Evolutionary conservation across 1,284 basidiomycete species (phyloP), one percentile per base, ranked within the genome.

Genomic region (Phellopilus nigrolimitatus): DNA sequence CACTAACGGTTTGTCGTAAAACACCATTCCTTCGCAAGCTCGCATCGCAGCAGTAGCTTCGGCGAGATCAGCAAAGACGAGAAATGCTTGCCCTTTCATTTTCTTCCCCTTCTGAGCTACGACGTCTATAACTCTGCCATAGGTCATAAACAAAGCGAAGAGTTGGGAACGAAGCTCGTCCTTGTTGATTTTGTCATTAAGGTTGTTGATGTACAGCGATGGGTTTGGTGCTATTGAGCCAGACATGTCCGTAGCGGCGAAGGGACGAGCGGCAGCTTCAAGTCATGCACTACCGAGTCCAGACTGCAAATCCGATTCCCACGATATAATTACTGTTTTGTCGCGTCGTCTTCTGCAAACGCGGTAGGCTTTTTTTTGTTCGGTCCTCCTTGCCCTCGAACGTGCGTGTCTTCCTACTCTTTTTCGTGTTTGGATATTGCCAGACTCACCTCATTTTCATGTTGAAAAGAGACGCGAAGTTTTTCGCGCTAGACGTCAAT

Each of bases 61-160:
- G 15, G 88, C 80, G 53, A 94, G 80, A 71, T 95, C 92, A 56
- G 83, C 80, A 69, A 97, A 99, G 57, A 97, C 94, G 61, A 99
- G 80, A 68, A 97, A 99, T 1, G 95, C 95, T 71, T 97, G 95
- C 2, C 95, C 95, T 56, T 90, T 82, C 84, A 94, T 94, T 64
- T 85, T 88, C 49, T 79, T 70, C 58, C 75, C 82, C 66, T 97
- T 94, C 38, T 89, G 85, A n/a, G 95, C 94, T 47, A 98, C 82
- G 46, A 99, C 82, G 68, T 99, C 95, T 69, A 98, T 80, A 41
- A 99, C 76, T 64, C 85, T 86, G 61, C 95, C 95, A 70, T 97
- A 93, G 21, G 92, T 88, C 10, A 85, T 86, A 74, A 99, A 99
- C 48, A 99, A 81, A 22, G 87, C 82, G 65, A 88, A 92, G 1